Base-by-base conservation (phyloP, 2,329 filamentous ascomycete species). In the Pseudodiploospora longispora region DNA sequence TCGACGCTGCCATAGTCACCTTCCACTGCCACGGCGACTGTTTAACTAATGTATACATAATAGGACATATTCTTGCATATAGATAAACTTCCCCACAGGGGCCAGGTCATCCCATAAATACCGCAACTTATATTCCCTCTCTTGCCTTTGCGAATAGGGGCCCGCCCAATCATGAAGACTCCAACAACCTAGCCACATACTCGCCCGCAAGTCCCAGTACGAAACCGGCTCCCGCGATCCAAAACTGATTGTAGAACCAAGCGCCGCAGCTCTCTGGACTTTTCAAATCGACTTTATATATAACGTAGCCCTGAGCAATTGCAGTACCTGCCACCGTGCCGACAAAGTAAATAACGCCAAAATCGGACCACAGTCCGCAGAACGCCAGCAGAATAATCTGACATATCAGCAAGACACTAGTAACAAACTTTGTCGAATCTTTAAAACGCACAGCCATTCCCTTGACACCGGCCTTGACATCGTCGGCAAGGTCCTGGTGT, bases 391-490 rank as follows among this genome's bases (percentile, higher is more conserved):
- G 3, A n/a, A 30, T 27, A 12, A 38, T 36, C 27, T 38, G 34
- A 40, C 6, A 8, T 8, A 31, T 6, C 19, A 10, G 19, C 38
- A 40, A 10, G 27, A 30, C 3, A 40, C 10, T 27, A 10, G 28
- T 28, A 9, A 34, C 6, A 10, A 10, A 28, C 38, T 27, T 10
- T 44, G 36, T 32, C 9, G 9, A 9, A 38, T 55, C 50, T 32
- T 51, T 42, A 38, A 56, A 56, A 2, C 50, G 50, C 27, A 59
- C 56, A 2, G 59, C 59, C 50, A 63, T 54, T 35, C 53, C 56
- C 52, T 60, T 60, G 49, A 66, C 59, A 3, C 63, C 63, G 2
- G 57, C 56, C 38, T 61, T 59, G 30, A 60, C 35, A 43, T 67
- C 64, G 36, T 64, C 64, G 12, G 51, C 50, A 2, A 57, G 50